A percentile compares a stretch with the other conserved stretches of the same genome.
Evolutionary conservation across 495 filamentous ascomycete species (phyloP).

Genomic region (Annulohypoxylon moriforme): DNA sequence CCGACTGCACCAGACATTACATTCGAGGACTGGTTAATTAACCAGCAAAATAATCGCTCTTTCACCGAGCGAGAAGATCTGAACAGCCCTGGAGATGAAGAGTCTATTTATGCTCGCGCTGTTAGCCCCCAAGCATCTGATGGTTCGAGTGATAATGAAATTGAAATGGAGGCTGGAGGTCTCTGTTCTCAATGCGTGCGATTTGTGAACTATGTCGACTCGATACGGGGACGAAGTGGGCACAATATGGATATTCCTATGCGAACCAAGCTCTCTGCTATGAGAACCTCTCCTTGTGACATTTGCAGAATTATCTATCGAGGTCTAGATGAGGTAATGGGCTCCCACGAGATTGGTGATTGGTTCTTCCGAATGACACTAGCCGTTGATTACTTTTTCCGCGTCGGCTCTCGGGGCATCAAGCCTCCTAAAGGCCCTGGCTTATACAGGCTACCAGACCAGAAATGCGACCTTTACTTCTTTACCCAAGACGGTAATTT

Average conservation of each 20-base stretch:
- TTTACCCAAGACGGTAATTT: not conserved
- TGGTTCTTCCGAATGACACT: not conserved
- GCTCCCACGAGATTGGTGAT: not conserved
- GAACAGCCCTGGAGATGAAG: not conserved
- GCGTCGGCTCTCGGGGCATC: not conserved
- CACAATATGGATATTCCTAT: not conserved
- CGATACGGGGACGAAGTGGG: not conserved
- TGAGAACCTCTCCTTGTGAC: not conserved
- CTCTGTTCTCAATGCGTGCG: not conserved
- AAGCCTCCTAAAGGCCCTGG: not conserved
- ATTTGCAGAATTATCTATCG: not conserved
- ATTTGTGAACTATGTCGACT: not conserved
- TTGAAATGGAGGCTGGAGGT: not conserved
- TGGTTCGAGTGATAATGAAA: not conserved
- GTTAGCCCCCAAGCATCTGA: not conserved
- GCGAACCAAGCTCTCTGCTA: not conserved
- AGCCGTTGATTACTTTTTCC: not conserved
- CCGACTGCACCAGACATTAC: not conserved
- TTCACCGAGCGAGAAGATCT: not conserved
- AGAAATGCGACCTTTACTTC: not conserved
- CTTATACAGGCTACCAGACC: not conserved
- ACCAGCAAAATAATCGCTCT: not conserved
- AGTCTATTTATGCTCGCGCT: not conserved
- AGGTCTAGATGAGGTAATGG: not conserved
- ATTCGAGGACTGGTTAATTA: not conserved